These are phyloP conservation scores for Phytophthora pini DNA, from an alignment of 352 stramenopile genomes.

Conservation along the genomic window DNA sequence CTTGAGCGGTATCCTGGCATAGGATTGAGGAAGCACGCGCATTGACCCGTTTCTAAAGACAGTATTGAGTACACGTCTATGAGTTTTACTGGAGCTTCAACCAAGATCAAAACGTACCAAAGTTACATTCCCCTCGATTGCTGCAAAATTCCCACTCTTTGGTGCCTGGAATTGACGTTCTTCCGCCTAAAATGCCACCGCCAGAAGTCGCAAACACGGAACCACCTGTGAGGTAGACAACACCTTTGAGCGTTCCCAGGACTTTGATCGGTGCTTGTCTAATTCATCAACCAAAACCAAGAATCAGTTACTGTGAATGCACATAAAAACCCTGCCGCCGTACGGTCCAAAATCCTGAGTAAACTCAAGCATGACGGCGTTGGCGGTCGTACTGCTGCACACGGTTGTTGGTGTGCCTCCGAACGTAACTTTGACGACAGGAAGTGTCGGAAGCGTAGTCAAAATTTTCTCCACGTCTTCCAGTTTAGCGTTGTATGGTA, in stretches of 20 bases:
- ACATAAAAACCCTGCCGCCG: constrained; percentile 7
- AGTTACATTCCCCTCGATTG: constrained; percentile 89
- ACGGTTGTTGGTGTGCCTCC: constrained; percentile 35
- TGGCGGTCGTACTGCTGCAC: constrained; percentile 49
- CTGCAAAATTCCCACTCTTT: constrained; percentile 92
- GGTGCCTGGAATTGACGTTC: constrained; percentile 69
- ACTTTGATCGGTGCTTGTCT: constrained; percentile 73
- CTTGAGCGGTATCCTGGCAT: constrained; percentile 86
- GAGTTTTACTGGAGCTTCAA: too few species aligned
- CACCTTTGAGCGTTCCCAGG: constrained; percentile 43
- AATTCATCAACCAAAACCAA: neutral
- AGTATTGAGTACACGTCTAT: neutral
- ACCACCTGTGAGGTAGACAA: constrained; percentile 49
- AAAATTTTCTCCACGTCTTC: constrained; percentile 65
- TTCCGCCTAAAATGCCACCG: constrained; percentile 47
- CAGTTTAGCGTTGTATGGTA: constrained; percentile 64
- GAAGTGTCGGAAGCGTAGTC: constrained; percentile 32
- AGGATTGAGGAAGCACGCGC: constrained; percentile 62
- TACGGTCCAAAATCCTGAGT: constrained; percentile 64
- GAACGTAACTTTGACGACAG: constrained; percentile 60
- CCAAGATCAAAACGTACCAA: constrained; percentile 21
- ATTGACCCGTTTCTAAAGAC: constrained; percentile 49
- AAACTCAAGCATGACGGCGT: constrained; percentile 76
- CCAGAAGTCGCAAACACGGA: constrained; percentile 57
- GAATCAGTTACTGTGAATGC: constrained; percentile 9